Conservation (phyloP, 2,329 filamentous ascomycete species). For the Thelonectria olida region DNA sequence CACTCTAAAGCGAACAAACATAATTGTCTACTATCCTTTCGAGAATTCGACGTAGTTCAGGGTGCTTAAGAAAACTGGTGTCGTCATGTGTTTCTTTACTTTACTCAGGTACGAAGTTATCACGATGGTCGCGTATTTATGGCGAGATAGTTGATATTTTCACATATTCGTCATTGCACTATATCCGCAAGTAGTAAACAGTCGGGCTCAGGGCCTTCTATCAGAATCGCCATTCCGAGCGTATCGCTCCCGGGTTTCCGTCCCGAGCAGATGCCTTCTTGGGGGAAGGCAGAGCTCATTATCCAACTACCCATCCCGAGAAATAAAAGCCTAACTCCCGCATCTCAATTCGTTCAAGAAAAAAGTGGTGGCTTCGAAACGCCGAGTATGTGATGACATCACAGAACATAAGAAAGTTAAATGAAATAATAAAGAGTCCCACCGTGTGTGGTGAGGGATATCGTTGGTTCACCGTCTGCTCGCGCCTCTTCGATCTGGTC, state of each 20-base stretch:
- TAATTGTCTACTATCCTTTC: too few species aligned
- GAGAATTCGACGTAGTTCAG: not conserved
- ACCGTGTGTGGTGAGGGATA: slow-evolving; percentile 37
- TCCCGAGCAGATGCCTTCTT: not conserved
- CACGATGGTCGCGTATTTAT: too few species aligned
- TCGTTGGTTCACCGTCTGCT: slow-evolving; percentile 41
- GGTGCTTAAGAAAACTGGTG: not conserved
- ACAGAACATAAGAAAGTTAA: slow-evolving; percentile 25
- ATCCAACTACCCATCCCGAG: slow-evolving; percentile 22
- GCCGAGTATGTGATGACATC: slow-evolving; percentile 36
- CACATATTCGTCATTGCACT: slow-evolving; percentile 16
- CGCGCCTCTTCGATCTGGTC: slow-evolving; percentile 36
- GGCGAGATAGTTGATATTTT: too few species aligned
- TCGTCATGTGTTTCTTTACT: too few species aligned
- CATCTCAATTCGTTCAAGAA: slow-evolving; percentile 30
- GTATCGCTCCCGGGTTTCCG: slow-evolving; percentile 5
- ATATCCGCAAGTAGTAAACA: slow-evolving; percentile 11
- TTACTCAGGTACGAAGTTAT: too few species aligned
- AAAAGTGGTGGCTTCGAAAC: slow-evolving; percentile 32
- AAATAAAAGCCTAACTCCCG: slow-evolving; percentile 31
- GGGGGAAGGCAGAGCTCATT: not conserved
- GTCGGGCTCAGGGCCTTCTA: slow-evolving; percentile 6
- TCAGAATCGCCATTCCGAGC: not conserved
- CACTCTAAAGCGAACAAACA: not conserved
- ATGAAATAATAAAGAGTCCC: slow-evolving; percentile 34